A percentile compares a stretch with the other conserved stretches of the same genome.
These are phyloP conservation scores for Lasiodiplodia hormozganensis DNA, from an alignment of 2,329 filamentous ascomycete genomes.

Conservation along the genomic window DNA sequence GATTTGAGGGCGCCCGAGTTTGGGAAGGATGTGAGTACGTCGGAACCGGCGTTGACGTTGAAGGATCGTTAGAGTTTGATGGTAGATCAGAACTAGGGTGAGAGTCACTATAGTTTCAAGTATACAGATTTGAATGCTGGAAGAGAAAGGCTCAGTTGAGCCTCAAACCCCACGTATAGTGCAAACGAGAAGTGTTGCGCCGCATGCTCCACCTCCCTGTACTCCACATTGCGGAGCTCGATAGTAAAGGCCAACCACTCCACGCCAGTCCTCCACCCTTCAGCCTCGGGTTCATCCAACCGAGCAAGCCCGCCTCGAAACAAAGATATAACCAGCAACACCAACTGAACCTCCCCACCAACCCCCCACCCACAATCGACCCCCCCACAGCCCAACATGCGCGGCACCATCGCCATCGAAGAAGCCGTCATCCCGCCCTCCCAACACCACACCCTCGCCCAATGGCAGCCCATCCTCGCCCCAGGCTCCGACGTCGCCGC, in stretches of 20 bases:
- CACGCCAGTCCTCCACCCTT: background rate
- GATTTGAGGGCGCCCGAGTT: conserved; percentile 58
- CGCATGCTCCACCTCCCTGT: background rate
- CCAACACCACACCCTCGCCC: conserved; percentile 65
- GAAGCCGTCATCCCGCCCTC: conserved; percentile 67
- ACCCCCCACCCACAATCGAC: no score
- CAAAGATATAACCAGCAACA: background rate
- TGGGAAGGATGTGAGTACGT: conserved; percentile 50
- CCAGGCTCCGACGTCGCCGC: conserved; percentile 55
- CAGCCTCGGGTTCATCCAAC: background rate
- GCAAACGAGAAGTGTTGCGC: no score
- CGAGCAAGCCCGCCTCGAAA: background rate
- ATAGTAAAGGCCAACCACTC: background rate
- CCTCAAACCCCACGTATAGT: no score
- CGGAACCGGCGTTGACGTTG: conserved; percentile 53
- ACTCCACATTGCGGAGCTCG: background rate
- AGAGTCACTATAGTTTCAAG: no score
- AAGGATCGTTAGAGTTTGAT: conserved; percentile 33
- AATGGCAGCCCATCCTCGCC: conserved; percentile 69
- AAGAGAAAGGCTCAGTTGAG: no score
- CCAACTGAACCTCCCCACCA: no score
- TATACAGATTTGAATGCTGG: no score
- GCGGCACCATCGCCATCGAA: conserved; percentile 67
- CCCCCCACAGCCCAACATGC: conserved; percentile 48
- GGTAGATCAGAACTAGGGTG: background rate